Conservation (phyloP, 78 protist species). For the Andalucia godoyi region DNA sequence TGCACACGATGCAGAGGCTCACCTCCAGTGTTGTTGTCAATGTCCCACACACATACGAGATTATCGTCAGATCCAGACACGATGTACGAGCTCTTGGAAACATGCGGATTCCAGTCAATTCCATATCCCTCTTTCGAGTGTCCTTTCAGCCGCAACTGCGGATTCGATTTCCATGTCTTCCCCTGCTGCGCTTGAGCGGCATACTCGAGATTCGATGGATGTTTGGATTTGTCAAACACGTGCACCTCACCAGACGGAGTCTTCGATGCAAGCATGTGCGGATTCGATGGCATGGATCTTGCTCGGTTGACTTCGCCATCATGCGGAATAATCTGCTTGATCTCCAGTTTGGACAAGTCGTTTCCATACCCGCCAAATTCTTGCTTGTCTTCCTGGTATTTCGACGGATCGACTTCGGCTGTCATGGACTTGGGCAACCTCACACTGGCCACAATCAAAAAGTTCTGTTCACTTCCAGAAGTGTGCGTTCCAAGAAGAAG, state of each 20-base stretch:
- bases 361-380: conserved; percentile 52
- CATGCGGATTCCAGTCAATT: conserved; percentile 69
- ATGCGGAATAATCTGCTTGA: conserved; percentile 60
- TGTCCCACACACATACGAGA: conserved; percentile 80
- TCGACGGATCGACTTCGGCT: conserved; percentile 42
- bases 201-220: conserved; percentile 48
- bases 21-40: conserved; percentile 26
- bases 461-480: conserved; percentile 76
- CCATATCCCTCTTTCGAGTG: conserved; percentile 95
- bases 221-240: conserved; percentile 78
- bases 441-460: conserved; percentile 72
- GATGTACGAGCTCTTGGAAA: conserved; percentile 51
- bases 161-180: no score
- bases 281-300: conserved; percentile 86
- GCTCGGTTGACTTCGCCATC: conserved; percentile 87
- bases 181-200: no score
- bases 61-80: conserved; percentile 75
- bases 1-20: conserved; percentile 1
- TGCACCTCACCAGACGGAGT: conserved; percentile 61
- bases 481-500: conserved; percentile 92
- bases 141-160: conserved; percentile 57
- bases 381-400: conserved; percentile 40
- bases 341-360: conserved; percentile 37
- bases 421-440: conserved; percentile 68
- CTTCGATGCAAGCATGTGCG: conserved; percentile 84